Base-by-base conservation (phyloP, 495 filamentous ascomycete genomes). In the Terfezia boudieri region DNA sequence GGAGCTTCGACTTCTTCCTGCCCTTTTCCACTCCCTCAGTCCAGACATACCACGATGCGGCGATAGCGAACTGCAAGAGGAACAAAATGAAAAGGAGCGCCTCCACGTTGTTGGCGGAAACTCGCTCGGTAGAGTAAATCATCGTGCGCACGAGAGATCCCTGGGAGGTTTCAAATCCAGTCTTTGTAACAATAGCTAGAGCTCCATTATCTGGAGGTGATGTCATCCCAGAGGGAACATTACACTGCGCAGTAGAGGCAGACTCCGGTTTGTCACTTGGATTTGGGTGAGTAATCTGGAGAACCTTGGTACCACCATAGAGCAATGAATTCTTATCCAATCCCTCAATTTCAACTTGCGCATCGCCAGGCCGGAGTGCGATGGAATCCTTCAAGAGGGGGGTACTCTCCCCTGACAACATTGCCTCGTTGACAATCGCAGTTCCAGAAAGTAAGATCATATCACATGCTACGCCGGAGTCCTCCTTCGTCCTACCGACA, bases 21-120 rank as follows among this genome's bases (percentile, higher is more conserved):
- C 96, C 89, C 70, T 81, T 82, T 54, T 74, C 69, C 38, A 96
- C 88, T 69, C 90, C 90, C 68, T 99, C 89, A 56, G 86, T 78
- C 90, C 90, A 99, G 51, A 99, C 90, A 66, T 99, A 99, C 90
- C 92, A 96, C n/a, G 89, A 92, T 36, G 90, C 90, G 54, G 90
- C 90, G 66, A 99, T 74, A 59, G 90, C 90, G 71, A 99, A 99
- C 61, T 95, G 76, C 51, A 94, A 75, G 6, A 99, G 75, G 73
- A 99, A 99, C 50, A 96, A 74, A 59, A 99, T 99, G 71, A 99
- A 99, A 37, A 93, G 69, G 12, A 99, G 69, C 4, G 90, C 90
- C 67, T 99, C 90, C 51, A 75, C 80, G 62, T 99, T 96, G 70
- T 94, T 94, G 56, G 90, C 90, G 43, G 89, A 96, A 36, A 99